Evolutionary conservation across 305 asterid genomes (phyloP).

Genomic region (Andrographis paniculata): DNA sequence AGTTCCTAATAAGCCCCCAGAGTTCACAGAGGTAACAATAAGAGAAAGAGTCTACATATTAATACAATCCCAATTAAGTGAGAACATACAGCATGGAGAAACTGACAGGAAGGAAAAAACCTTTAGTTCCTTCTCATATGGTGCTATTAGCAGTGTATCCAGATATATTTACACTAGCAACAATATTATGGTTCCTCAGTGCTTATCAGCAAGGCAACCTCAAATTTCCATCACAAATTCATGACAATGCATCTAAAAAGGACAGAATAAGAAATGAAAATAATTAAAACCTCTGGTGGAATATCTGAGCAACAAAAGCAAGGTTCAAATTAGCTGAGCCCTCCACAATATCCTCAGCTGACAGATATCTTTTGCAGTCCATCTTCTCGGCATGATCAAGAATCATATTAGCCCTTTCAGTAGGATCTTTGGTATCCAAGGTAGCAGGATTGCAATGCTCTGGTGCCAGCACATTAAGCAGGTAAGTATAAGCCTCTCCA

Average conservation of each 20-base stretch:
- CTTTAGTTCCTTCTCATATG: neutral
- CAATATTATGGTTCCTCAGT: slow-evolving; percentile 1
- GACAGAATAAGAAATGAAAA: neutral
- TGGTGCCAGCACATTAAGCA: slow-evolving; percentile 95
- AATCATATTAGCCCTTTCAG: slow-evolving; percentile 81
- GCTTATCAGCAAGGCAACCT: slow-evolving; percentile 7
- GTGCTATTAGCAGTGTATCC: neutral
- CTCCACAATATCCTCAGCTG: slow-evolving; percentile 81
- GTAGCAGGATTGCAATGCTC: slow-evolving; percentile 82
- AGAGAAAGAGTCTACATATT: neutral
- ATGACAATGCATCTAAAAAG: slow-evolving; percentile 5
- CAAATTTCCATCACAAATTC: slow-evolving; percentile 7
- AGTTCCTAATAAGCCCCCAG: slow-evolving; percentile 11
- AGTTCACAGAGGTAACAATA: slow-evolving; percentile 9
- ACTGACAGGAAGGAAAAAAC: slow-evolving; percentile 1
- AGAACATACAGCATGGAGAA: neutral
- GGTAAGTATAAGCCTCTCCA: slow-evolving; percentile 94
- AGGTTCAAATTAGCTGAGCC: slow-evolving; percentile 86
- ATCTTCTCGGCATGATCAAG: slow-evolving; percentile 95
- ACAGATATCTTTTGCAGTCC: slow-evolving; percentile 93
- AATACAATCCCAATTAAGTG: neutral
- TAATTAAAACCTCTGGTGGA: slow-evolving; percentile 80
- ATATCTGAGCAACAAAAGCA: slow-evolving; percentile 95
- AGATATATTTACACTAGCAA: neutral
- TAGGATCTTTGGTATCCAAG: slow-evolving; percentile 70